A percentile compares a stretch with the other conserved stretches of the same genome.
Conservation (phyloP, 306 rosid genomes). For the Trichosanthes cucumerina region DNA sequence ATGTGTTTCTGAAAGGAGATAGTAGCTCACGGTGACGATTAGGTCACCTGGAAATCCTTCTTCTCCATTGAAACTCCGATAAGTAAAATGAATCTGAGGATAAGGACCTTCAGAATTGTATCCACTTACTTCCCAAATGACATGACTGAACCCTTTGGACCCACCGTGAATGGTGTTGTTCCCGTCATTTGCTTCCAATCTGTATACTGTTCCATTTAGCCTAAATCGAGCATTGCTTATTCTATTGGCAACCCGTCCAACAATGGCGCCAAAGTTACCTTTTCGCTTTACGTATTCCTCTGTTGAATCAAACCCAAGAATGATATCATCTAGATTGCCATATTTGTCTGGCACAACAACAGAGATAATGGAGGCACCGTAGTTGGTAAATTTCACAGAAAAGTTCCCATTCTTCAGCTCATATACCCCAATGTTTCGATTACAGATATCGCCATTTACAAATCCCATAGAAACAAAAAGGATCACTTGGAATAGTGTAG, state of each 20-base stretch:
- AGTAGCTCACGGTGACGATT: not conserved
- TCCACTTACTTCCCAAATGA: constrained; percentile 1
- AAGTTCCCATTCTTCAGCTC: constrained; percentile 10
- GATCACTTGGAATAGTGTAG: not conserved
- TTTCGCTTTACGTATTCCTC: not conserved
- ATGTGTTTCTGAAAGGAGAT: not conserved
- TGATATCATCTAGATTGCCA: not conserved
- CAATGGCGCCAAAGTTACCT: constrained; percentile 47
- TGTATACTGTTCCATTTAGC: constrained; percentile 30
- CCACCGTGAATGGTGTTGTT: constrained; percentile 12
- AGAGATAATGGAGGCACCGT: constrained; percentile 8
- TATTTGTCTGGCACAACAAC: constrained; percentile 3
- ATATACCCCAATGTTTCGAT: not conserved
- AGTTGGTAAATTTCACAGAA: constrained; percentile 8
- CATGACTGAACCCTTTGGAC: constrained; percentile 10
- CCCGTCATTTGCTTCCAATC: not conserved
- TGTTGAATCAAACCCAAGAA: not conserved
- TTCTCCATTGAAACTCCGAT: constrained; percentile 1
- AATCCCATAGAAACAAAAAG: not conserved
- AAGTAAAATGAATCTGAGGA: constrained; percentile 9
- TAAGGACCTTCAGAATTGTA: not conserved
- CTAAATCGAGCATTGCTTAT: constrained; percentile 64
- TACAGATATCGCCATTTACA: not conserved
- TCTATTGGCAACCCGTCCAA: constrained; percentile 84
- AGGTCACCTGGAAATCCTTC: constrained; percentile 7